These are phyloP conservation scores for Colletotrichum sidae DNA, from an alignment of 2,329 filamentous ascomycete genomes.

Conservation along the genomic window DNA sequence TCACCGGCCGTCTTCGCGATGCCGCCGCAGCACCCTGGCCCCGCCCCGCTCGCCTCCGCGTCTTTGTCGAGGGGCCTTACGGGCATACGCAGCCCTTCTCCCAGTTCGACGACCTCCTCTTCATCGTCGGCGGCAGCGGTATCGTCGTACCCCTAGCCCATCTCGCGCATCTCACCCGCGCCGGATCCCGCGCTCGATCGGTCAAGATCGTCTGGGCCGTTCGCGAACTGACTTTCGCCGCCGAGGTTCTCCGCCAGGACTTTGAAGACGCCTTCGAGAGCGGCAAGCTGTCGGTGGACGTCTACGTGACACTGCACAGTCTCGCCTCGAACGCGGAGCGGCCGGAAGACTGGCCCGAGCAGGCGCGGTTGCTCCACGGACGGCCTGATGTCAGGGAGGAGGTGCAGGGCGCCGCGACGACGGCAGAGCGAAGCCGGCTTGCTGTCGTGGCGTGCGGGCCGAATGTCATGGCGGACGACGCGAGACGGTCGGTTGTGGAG, in stretches of 20 bases:
- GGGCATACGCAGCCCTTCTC: conserved; percentile 53
- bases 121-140: conserved; percentile 59
- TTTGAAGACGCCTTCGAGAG: conserved; percentile 44
- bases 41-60: conserved; percentile 43
- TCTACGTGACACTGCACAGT: conserved; percentile 49
- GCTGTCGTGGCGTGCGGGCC: conserved; percentile 60
- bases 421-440: conserved; percentile 42
- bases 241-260: conserved; percentile 48
- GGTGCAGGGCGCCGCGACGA: conserved; percentile 43
- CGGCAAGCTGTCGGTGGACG: conserved; percentile 47
- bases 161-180: conserved; percentile 43
- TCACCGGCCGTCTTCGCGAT: conserved; percentile 52
- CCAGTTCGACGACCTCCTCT: conserved; percentile 53
- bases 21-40: conserved; percentile 43
- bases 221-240: conserved; percentile 52
- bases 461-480: conserved; percentile 57
- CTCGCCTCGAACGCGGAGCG: conserved; percentile 9
- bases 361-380: conserved; percentile 40
- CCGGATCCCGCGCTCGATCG: conserved; percentile 34
- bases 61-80: conserved; percentile 60
- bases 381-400: conserved; percentile 50
- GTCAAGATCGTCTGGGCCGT: conserved; percentile 57
- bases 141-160: conserved; percentile 57
- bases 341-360: conserved; percentile 34
- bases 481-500: conserved; percentile 49